A percentile compares a stretch with the other conserved stretches of the same genome.
phyloP scores from a whole-genome alignment of 345 rosid species.

The Euphorbia lathyris region DNA sequence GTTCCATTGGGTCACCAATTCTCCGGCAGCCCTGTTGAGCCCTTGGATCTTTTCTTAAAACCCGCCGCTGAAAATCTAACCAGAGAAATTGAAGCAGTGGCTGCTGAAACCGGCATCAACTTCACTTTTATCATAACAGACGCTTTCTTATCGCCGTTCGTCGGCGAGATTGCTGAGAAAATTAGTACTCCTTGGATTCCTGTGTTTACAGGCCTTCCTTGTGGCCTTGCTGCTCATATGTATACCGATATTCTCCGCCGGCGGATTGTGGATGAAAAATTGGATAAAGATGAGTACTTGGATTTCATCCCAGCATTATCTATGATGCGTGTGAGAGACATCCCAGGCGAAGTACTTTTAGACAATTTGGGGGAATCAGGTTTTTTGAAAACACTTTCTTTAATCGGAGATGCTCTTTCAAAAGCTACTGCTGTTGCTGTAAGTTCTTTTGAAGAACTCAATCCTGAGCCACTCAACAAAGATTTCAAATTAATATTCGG shows the following conservation, averaged over 20 bases:
- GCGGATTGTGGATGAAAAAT: neutral
- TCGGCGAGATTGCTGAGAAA: constrained; percentile 36
- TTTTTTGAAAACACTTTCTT: constrained; percentile 20
- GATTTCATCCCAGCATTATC: constrained; percentile 49
- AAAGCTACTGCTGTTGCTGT: constrained; percentile 38
- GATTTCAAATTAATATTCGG: constrained; percentile 37
- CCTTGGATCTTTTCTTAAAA: no score
- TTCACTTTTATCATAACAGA: constrained; percentile 50
- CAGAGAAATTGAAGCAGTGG: neutral
- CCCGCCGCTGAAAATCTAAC: no score
- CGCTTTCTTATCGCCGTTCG: constrained; percentile 39
- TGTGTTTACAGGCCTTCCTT: constrained; percentile 38
- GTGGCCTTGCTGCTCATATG: constrained; percentile 40
- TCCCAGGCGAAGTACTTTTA: constrained; percentile 33
- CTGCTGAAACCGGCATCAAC: constrained; percentile 27
- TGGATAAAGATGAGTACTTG: constrained; percentile 17
- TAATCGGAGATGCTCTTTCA: constrained; percentile 30
- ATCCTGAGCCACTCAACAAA: constrained; percentile 23
- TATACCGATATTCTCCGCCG: constrained; percentile 33
- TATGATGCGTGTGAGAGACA: constrained; percentile 37
- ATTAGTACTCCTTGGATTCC: constrained; percentile 45
- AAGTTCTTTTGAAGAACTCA: constrained; percentile 46
- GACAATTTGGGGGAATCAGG: constrained; percentile 18
- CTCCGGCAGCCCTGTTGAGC: neutral
- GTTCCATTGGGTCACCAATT: neutral